Base-by-base conservation (phyloP, 371 early-diverging fungal genomes). In the Rhizopus stolonifer region DNA sequence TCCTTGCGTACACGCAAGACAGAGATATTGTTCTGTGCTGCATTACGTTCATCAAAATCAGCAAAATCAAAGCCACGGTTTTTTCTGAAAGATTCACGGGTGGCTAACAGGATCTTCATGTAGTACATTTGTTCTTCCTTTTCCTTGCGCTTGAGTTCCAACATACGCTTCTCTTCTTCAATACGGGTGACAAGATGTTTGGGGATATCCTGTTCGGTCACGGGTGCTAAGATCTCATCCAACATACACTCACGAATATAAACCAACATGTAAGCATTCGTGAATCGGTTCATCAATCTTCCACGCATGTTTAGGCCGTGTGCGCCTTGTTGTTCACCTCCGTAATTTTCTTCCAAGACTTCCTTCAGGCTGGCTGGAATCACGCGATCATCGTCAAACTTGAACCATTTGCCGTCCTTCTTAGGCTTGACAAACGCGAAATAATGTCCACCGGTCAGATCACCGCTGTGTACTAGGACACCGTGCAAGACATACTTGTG, bases 361-460 rank as follows among this genome's bases (percentile, higher is more conserved):
- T 99, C 99, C 50, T 82, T 81, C 19, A 83, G 64, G 0, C 85
- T 75, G 3, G 85, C 93, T 15, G 91, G 93, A 4, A 88, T 85
- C 1, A 99, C 99, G 17, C 91, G 80, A 57, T 95, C 96, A 68
- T 99, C 99, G 67, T 99, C 98, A 72, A 98, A 99, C 49, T 93
- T 93, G 29, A 50, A 61, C 95, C 96, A 92, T 55, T 83, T 81
- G 29, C 88, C 85, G 40, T 89, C 79, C 39, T 80, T 76, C 58
- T 80, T 81, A 11, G 96, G 93, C 47, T 87, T 87, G 52, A 98
- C 67, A 61, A 94, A 81, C 4, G 95, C 95, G 78, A 92, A 95
- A 67, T 99, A 99, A 72, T 99, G 99, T 2, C 99, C 99, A 39
- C 95, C 95, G 60, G 90, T 85, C 25, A 93, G 64, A 64, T 94